Percentiles rank a stretch among this genome's conserved stretches.
Evolutionary conservation across 805 yeast genomes (phyloP).

Genomic region (Suhomyces faveliae): DNA sequence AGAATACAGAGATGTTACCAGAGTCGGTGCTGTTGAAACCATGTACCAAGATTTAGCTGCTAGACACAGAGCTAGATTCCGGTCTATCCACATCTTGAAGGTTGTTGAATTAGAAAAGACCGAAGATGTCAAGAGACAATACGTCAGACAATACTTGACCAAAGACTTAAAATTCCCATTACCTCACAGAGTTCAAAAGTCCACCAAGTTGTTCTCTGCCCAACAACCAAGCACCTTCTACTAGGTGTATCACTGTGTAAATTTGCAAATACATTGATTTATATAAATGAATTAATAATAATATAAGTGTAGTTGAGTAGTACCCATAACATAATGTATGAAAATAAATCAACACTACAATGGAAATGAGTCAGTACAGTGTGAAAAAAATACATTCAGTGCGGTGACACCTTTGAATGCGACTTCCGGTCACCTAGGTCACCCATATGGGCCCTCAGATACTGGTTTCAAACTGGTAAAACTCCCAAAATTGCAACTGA

Average conservation of each 20-base stretch:
- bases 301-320: neutral
- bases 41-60: slow-evolving; percentile 99
- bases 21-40: slow-evolving; percentile 98
- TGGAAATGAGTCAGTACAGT: too few species aligned
- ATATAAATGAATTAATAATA: slow-evolving; percentile 10
- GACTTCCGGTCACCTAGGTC: neutral
- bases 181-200: slow-evolving; percentile 97
- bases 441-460: neutral
- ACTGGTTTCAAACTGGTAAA: neutral
- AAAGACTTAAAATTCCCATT: slow-evolving; percentile 99
- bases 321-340: neutral
- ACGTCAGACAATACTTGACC: slow-evolving; percentile 94
- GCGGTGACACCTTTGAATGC: neutral
- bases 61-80: slow-evolving; percentile 99
- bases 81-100: slow-evolving; percentile 98
- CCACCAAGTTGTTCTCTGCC: slow-evolving; percentile 83
- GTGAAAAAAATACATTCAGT: neutral
- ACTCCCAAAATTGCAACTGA: neutral
- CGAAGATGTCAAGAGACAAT: slow-evolving; percentile 98
- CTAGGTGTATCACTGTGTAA: slow-evolving; percentile 46
- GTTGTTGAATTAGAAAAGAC: slow-evolving; percentile 98
- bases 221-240: slow-evolving; percentile 97
- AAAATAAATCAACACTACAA: too few species aligned
- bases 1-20: slow-evolving; percentile 99
- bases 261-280: slow-evolving; percentile 7